Evolutionary conservation across 108 stramenopile genomes (phyloP).

Genomic region (Nannochloropsis gaditana): DNA sequence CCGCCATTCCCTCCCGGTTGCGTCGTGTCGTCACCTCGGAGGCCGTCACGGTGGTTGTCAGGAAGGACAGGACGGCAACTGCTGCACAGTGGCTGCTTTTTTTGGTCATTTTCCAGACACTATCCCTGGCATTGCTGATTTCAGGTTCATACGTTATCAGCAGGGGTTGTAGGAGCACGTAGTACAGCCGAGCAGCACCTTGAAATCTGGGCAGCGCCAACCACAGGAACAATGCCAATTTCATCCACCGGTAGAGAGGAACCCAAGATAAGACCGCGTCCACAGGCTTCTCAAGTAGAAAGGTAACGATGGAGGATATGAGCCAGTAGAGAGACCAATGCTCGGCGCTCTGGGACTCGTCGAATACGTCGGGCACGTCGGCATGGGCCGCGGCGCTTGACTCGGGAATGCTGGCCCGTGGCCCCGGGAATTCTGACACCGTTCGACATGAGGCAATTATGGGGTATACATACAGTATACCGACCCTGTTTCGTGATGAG

Average conservation of each 20-base stretch:
- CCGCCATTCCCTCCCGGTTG: no score
- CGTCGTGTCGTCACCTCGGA: no score
- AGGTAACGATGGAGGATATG: neutral
- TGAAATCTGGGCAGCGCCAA: neutral
- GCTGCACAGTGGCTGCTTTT: no score
- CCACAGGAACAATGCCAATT: neutral
- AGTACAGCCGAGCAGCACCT: neutral
- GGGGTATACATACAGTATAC: neutral
- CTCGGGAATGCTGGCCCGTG: constrained; percentile 9
- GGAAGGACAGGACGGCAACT: no score
- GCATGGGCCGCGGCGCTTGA: neutral
- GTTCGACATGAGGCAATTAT: neutral
- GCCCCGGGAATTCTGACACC: neutral
- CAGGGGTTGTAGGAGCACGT: neutral
- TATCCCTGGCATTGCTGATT: neutral
- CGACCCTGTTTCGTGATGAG: neutral
- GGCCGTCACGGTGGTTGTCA: no score
- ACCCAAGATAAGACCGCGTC: neutral
- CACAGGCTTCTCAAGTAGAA: neutral
- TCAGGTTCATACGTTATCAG: neutral
- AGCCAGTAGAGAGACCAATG: constrained; percentile 15
- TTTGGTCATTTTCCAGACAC: neutral
- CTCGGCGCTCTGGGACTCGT: neutral
- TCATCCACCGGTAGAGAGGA: neutral
- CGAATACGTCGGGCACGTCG: no score